A percentile compares a stretch with the other conserved stretches of the same genome.
Evolutionary conservation across 306 rosid species (phyloP).

Genomic region (Vigna trinervia): DNA sequence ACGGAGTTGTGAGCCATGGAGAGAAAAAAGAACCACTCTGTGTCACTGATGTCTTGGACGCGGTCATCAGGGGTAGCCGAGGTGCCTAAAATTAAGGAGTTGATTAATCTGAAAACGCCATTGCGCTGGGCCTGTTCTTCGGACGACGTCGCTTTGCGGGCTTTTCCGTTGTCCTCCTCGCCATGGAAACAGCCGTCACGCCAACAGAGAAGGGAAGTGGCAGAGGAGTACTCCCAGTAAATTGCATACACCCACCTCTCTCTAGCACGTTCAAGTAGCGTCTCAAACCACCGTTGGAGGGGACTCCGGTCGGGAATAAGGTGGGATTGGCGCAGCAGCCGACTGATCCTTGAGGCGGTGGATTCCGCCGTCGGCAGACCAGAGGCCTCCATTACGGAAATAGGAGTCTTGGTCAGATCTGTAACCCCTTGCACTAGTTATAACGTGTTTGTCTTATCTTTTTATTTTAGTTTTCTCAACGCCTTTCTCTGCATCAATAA

Average conservation of each 20-base stretch:
- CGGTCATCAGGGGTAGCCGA: conserved; percentile 53
- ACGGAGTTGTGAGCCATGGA: conserved; percentile 85
- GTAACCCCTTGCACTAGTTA: too few relatives aligned
- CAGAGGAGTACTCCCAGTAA: conserved; percentile 73
- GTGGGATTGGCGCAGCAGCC: conserved; percentile 44
- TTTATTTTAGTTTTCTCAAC: too few relatives aligned
- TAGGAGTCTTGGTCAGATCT: too few relatives aligned
- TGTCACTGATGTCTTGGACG: conserved; percentile 85
- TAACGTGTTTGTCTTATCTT: too few relatives aligned
- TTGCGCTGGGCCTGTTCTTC: conserved; percentile 76
- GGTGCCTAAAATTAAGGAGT: conserved; percentile 74
- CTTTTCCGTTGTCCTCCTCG: conserved; percentile 45
- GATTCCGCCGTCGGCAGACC: conserved; percentile 12
- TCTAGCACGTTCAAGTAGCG: conserved; percentile 66
- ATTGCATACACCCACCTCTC: conserved; percentile 90
- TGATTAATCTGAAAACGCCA: conserved; percentile 74
- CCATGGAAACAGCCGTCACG: conserved; percentile 89
- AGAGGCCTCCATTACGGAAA: too few relatives aligned
- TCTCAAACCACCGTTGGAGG: conserved; percentile 78
- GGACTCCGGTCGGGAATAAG: neutral
- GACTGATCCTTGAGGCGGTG: neutral
- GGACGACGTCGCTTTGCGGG: conserved; percentile 50
- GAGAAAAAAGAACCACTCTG: conserved; percentile 90
- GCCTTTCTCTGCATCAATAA: too few relatives aligned
- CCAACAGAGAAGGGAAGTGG: conserved; percentile 69